Evolutionary conservation across 176 grass and related monocot genomes (phyloP).

Genomic region (Oryza meridionalis): DNA sequence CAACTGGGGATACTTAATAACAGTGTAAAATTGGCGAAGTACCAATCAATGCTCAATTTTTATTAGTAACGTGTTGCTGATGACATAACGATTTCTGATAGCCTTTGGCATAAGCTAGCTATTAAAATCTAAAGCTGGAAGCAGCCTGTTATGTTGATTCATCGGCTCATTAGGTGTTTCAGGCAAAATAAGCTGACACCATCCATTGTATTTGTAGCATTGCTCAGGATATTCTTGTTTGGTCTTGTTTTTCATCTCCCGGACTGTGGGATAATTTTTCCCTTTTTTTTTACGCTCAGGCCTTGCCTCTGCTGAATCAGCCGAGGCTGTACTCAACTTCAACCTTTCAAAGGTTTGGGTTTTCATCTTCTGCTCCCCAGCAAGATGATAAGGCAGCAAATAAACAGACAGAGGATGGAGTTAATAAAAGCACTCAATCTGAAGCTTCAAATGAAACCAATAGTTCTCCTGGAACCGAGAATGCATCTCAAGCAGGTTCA

Average conservation of each 20-base stretch:
- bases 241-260: neutral
- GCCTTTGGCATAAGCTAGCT: too few relatives aligned
- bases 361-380: constrained; percentile 46
- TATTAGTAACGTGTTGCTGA: too few relatives aligned
- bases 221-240: neutral
- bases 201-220: neutral
- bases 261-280: neutral
- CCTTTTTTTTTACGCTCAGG: constrained; percentile 8
- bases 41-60: too few relatives aligned
- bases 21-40: too few relatives aligned
- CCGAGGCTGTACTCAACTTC: constrained; percentile 20
- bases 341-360: constrained; percentile 48
- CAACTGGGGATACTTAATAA: too few relatives aligned
- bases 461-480: neutral
- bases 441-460: constrained; percentile 21
- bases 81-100: neutral
- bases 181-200: neutral
- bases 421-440: constrained; percentile 16
- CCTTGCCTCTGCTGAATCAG: constrained; percentile 13
- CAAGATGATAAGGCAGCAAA: constrained; percentile 46
- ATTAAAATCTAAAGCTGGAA: too few relatives aligned
- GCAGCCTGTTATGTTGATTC: neutral
- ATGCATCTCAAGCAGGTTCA: constrained; percentile 45
- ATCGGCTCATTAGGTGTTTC: too few relatives aligned
- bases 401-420: neutral